Conservation (phyloP, 75 land plant species). For the Cryptomeria japonica region DNA sequence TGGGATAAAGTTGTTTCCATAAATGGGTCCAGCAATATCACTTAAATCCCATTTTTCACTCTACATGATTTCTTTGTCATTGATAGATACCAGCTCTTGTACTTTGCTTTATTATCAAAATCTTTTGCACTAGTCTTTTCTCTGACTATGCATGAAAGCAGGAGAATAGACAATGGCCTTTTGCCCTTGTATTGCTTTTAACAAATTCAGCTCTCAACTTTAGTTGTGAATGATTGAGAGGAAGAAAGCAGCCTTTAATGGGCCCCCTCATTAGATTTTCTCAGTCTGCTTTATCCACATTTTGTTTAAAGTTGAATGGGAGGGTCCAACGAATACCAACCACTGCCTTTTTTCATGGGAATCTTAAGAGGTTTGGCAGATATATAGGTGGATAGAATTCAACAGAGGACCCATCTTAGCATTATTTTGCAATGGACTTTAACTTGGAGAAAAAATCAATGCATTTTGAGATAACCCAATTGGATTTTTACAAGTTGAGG, state of each 20-base stretch:
- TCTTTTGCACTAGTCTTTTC: neutral
- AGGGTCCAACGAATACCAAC: neutral
- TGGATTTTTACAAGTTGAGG: neutral
- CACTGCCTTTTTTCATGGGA: no score
- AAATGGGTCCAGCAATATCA: no score
- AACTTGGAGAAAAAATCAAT: neutral
- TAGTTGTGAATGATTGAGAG: neutral
- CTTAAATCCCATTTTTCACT: no score
- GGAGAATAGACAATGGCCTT: neutral
- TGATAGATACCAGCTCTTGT: neutral
- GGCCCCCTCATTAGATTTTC: neutral
- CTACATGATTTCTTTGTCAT: neutral
- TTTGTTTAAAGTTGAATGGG: neutral
- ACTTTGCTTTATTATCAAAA: neutral
- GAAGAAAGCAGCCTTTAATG: neutral
- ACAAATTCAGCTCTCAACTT: neutral
- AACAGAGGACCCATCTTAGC: neutral
- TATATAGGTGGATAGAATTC: neutral
- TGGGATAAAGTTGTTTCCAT: no score
- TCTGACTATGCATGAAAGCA: neutral
- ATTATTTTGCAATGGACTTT: neutral
- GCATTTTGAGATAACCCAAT: neutral
- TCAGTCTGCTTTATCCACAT: neutral
- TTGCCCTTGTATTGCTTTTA: neutral
- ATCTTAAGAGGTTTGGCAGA: no score